phyloP scores from a whole-genome alignment of 352 stramenopile genomes.

The Globisporangium emineosum region DNA sequence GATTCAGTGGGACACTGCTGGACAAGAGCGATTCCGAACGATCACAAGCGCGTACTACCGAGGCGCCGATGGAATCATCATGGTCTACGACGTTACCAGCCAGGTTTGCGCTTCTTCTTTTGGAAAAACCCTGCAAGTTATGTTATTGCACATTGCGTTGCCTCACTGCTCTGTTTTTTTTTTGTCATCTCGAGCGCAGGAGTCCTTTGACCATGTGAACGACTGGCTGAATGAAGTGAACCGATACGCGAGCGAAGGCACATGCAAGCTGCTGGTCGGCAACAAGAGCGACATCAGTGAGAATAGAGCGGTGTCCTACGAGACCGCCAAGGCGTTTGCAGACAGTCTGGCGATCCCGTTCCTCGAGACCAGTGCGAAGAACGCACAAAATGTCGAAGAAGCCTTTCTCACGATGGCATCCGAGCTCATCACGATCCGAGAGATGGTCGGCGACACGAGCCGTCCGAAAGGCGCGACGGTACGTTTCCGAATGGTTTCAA shows the following conservation, averaged over 20 bases:
- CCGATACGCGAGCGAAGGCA: conserved; percentile 97
- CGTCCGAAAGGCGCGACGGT: conserved; percentile 66
- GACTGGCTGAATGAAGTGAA: conserved; percentile 99
- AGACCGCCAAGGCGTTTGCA: conserved; percentile 97
- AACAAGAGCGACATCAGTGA: conserved; percentile 99
- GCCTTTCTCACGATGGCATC: conserved; percentile 99
- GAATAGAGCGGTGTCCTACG: conserved; percentile 95
- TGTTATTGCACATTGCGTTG: not conserved
- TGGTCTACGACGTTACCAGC: conserved; percentile 99
- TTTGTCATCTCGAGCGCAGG: conserved; percentile 33
- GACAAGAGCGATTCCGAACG: conserved; percentile 98
- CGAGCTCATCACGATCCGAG: conserved; percentile 94
- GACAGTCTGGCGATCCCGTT: conserved; percentile 98
- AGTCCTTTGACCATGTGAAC: conserved; percentile 99
- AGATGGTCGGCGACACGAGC: conserved; percentile 81
- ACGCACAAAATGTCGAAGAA: conserved; percentile 97
- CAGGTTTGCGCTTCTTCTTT: conserved; percentile 32
- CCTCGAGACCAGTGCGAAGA: conserved; percentile 99
- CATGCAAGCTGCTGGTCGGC: conserved; percentile 98
- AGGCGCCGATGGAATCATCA: conserved; percentile 96
- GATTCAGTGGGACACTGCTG: conserved; percentile 95
- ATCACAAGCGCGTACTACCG: conserved; percentile 99
- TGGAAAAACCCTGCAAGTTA: not conserved
- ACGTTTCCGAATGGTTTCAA: conserved; percentile 8
- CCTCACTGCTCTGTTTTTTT: not conserved